These are phyloP conservation scores for Chalara sp. DNA, from an alignment of 2,329 filamentous ascomycete species.

Conservation along the genomic window DNA sequence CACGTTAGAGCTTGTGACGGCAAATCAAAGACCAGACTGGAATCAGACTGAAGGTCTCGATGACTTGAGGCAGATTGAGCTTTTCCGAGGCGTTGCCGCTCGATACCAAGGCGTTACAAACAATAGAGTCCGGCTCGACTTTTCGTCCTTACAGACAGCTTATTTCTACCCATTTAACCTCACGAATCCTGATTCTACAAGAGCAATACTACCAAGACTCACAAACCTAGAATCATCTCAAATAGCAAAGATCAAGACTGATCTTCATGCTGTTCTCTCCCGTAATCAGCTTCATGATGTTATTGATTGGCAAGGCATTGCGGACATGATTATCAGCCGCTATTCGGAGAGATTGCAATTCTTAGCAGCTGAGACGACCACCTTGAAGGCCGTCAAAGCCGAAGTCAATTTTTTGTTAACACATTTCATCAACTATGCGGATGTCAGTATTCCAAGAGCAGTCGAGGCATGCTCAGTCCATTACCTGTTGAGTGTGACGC, in stretches of 20 bases:
- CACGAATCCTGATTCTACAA: conserved; percentile 17
- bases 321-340: conserved; percentile 58
- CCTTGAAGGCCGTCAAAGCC: conserved; percentile 24
- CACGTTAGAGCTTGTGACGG: conserved; percentile 18
- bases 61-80: conserved; percentile 20
- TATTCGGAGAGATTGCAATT: conserved; percentile 48
- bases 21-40: conserved; percentile 9
- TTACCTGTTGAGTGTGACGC: conserved; percentile 29
- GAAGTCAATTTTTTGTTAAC: conserved; percentile 32
- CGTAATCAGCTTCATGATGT: conserved; percentile 8
- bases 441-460: conserved; percentile 32
- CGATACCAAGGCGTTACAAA: conserved; percentile 38
- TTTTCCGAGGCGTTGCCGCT: conserved; percentile 32
- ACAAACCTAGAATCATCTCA: background rate
- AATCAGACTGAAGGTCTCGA: background rate
- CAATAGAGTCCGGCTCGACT: conserved; percentile 22
- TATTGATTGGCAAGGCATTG: conserved; percentile 54
- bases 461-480: conserved; percentile 39
- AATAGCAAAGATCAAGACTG: conserved; percentile 31
- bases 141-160: conserved; percentile 24
- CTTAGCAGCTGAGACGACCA: conserved; percentile 8
- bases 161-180: conserved; percentile 24
- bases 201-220: conserved; percentile 15
- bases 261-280: conserved; percentile 38
- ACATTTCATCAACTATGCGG: conserved; percentile 34